Evolutionary conservation across 176 grass and related monocot species (phyloP).

Genomic region (Coix lacrymajobi): DNA sequence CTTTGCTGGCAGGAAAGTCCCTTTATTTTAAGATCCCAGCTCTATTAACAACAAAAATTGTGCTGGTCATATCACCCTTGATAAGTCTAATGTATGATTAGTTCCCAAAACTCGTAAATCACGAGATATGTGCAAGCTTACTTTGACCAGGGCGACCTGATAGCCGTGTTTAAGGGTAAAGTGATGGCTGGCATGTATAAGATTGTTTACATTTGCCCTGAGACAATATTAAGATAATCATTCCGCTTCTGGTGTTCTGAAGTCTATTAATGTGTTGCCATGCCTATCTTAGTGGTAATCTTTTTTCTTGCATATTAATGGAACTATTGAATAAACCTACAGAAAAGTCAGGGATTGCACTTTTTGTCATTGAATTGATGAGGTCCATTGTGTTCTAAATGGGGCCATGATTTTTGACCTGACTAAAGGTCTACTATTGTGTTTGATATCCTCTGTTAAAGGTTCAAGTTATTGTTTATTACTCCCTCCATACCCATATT

Average conservation of each 20-base stretch:
- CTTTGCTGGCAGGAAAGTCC: no score
- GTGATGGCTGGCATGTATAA: no score
- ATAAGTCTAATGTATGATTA: conserved; percentile 99
- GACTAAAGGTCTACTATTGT: conserved; percentile 71
- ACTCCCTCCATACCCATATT: no score
- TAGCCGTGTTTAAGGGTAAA: no score
- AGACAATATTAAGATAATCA: no score
- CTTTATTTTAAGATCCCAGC: no score
- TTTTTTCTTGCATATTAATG: conserved; percentile 57
- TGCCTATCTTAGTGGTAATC: conserved; percentile 23
- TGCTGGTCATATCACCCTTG: conserved; percentile 88
- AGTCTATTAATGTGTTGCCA: no score
- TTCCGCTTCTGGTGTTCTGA: no score
- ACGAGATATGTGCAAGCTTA: conserved; percentile 82
- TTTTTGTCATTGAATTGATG: conserved; percentile 97
- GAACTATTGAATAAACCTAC: conserved; percentile 83
- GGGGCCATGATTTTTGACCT: conserved; percentile 96
- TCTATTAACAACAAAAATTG: no score
- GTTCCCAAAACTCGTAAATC: conserved; percentile 75
- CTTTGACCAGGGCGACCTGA: conserved; percentile 86
- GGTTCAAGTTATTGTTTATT: conserved; percentile 21
- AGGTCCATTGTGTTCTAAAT: conserved; percentile 97
- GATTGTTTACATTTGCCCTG: no score
- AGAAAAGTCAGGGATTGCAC: conserved; percentile 79
- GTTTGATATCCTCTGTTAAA: conserved; percentile 35